Evolutionary conservation across 306 rosid genomes (phyloP), one percentile per base, ranked within the genome.

Genomic region (Psophocarpus tetragonolobus): DNA sequence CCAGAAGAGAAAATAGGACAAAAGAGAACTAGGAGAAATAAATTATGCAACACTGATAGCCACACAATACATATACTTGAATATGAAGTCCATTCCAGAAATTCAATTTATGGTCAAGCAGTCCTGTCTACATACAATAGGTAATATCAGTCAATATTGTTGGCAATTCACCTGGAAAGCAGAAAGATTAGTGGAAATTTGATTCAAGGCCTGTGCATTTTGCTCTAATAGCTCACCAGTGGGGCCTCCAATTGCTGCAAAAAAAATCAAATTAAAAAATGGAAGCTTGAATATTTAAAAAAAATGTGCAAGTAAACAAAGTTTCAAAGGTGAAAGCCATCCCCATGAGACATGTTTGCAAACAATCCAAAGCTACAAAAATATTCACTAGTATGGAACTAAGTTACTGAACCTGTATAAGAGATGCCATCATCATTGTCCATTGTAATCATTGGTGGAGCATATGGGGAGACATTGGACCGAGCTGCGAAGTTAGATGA

Each of bases 371-470:
- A 76, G 71, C 69, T 44, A 38, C 13, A 74, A 41, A 71, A 21
- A 39, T 76, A 29, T 36, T 73, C 76, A 41, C 15, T 14, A 77
- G 27, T 58, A 47, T 42, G 71, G 8, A 66, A 57, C 41, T 82
- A 60, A 92, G 97, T 95, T 91, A 62, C 35, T 82, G 47, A 60
- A 92, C 97, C 97, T 91, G 91, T 81, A 87, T 42, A 88, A 29
- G 98, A 83, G 81, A 95, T 84, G 73, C 93, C 98, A 81, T 92
- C 97, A 81, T 91, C 98, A 76, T 80, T 91, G 85, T 95, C 97
- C 89, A 88, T 77, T 3, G 93, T 65, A 85, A 94, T 84, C 84
- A 87, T 80, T 24, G 75, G 85, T 7, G 90, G 94, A 66, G 88
- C 90, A 84, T 89, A 92, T 2, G 96, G 90, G 70, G 95, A 84